Evolutionary conservation across 345 rosid genomes (phyloP).

Genomic region (Eucalyptus lansdowneana): DNA sequence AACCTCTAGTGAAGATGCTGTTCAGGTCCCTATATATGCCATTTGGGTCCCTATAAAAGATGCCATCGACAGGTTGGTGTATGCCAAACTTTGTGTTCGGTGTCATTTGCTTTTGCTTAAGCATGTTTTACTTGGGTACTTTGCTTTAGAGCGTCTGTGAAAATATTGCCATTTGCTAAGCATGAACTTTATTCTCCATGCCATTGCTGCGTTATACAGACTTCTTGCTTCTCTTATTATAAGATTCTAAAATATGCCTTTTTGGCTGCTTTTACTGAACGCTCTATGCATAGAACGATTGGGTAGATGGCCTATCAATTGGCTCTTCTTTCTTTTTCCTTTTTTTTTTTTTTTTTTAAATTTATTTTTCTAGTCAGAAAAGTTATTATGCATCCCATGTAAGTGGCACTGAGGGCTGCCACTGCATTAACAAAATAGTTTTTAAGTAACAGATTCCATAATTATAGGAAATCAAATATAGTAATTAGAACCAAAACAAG

Average conservation of each 20-base stretch:
- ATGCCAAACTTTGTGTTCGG: neutral
- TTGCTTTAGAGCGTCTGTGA: neutral
- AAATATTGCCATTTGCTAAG: neutral
- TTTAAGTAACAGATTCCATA: neutral
- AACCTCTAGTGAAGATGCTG: neutral
- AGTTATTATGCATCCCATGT: neutral
- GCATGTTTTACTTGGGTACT: neutral
- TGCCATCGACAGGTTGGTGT: constrained; percentile 30
- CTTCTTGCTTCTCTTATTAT: neutral
- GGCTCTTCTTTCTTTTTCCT: neutral
- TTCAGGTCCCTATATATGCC: constrained; percentile 18
- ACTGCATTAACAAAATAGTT: neutral
- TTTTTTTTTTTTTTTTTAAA: neutral
- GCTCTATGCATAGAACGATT: neutral
- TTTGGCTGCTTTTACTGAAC: neutral
- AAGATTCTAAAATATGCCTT: neutral
- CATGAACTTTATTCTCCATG: neutral
- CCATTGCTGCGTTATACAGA: neutral
- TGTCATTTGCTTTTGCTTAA: neutral
- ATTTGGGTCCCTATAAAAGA: constrained; percentile 25
- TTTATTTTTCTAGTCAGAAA: neutral
- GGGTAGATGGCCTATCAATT: neutral
- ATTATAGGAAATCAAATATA: neutral
- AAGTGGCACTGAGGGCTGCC: neutral
- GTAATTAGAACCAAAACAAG: neutral